Conservation (phyloP, 169 alveolate species). For the Perkinsus olseni region DNA sequence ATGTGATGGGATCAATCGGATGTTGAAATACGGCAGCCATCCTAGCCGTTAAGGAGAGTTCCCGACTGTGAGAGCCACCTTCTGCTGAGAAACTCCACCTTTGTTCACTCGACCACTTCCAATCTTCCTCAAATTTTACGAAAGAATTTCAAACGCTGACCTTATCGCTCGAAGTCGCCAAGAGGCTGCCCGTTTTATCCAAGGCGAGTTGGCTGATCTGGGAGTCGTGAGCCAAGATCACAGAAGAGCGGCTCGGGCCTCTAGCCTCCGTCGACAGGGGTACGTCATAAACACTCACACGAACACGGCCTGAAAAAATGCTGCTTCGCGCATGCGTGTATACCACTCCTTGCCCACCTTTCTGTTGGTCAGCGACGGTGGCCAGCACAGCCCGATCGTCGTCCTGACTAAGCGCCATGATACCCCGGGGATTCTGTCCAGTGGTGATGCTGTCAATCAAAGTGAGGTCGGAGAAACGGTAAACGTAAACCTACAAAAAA, state of each 20-base stretch:
- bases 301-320: background rate
- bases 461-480: constrained; percentile 55
- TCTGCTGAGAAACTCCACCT: too few relatives aligned
- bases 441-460: constrained; percentile 62
- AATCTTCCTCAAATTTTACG: background rate
- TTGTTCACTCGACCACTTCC: background rate
- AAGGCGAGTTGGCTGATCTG: constrained; percentile 48
- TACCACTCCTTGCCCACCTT: background rate
- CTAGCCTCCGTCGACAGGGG: background rate
- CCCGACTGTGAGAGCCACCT: too few relatives aligned
- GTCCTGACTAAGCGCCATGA: constrained; percentile 8
- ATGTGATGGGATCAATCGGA: too few relatives aligned
- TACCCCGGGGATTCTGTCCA: constrained; percentile 58
- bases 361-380: background rate
- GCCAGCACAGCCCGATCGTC: background rate
- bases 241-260: background rate
- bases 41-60: too few relatives aligned
- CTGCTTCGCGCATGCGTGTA: background rate
- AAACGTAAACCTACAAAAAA: constrained; percentile 41
- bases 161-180: constrained; percentile 67
- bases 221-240: constrained; percentile 57
- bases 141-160: background rate
- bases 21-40: too few relatives aligned
- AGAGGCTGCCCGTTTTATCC: constrained; percentile 53
- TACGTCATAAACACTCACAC: background rate